These are phyloP conservation scores for Zalaria obscura DNA, from an alignment of 2,329 filamentous ascomycete species.

Conservation along the genomic window DNA sequence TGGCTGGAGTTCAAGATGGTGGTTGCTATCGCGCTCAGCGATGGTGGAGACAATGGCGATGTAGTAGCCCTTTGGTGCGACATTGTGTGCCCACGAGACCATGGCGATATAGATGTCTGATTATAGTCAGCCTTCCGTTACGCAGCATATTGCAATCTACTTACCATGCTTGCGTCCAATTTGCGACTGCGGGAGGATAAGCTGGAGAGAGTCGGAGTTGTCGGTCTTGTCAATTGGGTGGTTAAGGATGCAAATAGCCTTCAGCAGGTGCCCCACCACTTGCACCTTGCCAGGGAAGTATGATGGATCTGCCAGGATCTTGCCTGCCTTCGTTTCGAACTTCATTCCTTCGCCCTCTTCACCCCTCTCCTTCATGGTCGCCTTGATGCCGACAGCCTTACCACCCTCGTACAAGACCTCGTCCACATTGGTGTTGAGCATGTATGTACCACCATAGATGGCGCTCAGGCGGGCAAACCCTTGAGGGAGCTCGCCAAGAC, in stretches of 20 bases:
- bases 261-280: slow-evolving; percentile 78
- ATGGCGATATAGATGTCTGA: slow-evolving; percentile 92
- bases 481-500: slow-evolving; percentile 90
- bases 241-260: slow-evolving; percentile 94
- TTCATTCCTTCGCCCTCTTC: slow-evolving; percentile 65
- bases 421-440: slow-evolving; percentile 91
- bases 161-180: slow-evolving; percentile 90
- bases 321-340: slow-evolving; percentile 91
- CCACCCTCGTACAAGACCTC: slow-evolving; percentile 73
- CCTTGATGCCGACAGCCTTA: slow-evolving; percentile 92
- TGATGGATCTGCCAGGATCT: slow-evolving; percentile 89
- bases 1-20: slow-evolving; percentile 86
- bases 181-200: slow-evolving; percentile 97
- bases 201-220: slow-evolving; percentile 76
- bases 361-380: slow-evolving; percentile 82
- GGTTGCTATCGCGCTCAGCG: slow-evolving; percentile 79
- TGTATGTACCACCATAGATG: slow-evolving; percentile 98
- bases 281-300: slow-evolving; percentile 89
- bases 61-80: slow-evolving; percentile 98
- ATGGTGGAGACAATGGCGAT: slow-evolving; percentile 98
- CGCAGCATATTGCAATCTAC: slow-evolving; percentile 13
- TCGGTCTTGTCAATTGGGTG: slow-evolving; percentile 85
- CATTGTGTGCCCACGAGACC: slow-evolving; percentile 90
- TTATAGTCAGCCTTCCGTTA: slow-evolving; percentile 3
- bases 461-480: slow-evolving; percentile 94